phyloP scores from a whole-genome alignment of 2,329 filamentous ascomycete species.

The Aspergillus versicolor region DNA sequence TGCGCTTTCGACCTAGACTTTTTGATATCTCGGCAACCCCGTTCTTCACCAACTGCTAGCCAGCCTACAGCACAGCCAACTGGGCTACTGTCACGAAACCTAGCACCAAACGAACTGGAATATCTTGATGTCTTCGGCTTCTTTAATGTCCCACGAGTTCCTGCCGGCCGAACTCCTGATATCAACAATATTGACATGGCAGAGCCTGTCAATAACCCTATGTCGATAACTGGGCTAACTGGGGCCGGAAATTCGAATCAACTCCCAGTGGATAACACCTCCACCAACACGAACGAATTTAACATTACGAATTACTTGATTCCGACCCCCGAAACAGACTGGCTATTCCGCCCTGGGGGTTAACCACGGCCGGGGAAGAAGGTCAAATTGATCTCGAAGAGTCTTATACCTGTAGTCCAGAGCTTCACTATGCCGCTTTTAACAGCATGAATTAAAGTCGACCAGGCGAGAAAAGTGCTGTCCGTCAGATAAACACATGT shows the following conservation, averaged over 20 bases:
- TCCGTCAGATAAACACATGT: background rate
- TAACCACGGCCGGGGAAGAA: slow-evolving; percentile 1
- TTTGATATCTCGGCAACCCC: slow-evolving; percentile 78
- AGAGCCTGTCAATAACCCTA: slow-evolving; percentile 30
- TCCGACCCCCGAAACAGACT: slow-evolving; percentile 48
- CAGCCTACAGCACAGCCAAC: slow-evolving; percentile 24
- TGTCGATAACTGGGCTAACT: slow-evolving; percentile 39
- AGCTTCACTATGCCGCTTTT: too few relatives aligned
- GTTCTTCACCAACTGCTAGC: slow-evolving; percentile 37
- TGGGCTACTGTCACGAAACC: slow-evolving; percentile 58
- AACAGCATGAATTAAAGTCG: background rate
- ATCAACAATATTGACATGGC: slow-evolving; percentile 26
- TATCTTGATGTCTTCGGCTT: slow-evolving; percentile 93
- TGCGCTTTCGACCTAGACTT: slow-evolving; percentile 90
- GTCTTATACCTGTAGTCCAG: background rate
- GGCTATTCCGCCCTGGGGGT: slow-evolving; percentile 38
- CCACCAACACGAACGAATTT: slow-evolving; percentile 36
- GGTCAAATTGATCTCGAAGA: background rate
- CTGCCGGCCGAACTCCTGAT: slow-evolving; percentile 37
- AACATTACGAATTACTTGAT: slow-evolving; percentile 49
- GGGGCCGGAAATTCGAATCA: slow-evolving; percentile 14
- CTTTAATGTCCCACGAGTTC: slow-evolving; percentile 82
- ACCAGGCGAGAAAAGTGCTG: too few relatives aligned
- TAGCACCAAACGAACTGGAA: slow-evolving; percentile 79
- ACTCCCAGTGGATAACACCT: slow-evolving; percentile 19